A percentile compares a stretch with the other conserved stretches of the same genome.
Conservation (phyloP, 768 basidiomycete species). For the Suillus sp. region DNA sequence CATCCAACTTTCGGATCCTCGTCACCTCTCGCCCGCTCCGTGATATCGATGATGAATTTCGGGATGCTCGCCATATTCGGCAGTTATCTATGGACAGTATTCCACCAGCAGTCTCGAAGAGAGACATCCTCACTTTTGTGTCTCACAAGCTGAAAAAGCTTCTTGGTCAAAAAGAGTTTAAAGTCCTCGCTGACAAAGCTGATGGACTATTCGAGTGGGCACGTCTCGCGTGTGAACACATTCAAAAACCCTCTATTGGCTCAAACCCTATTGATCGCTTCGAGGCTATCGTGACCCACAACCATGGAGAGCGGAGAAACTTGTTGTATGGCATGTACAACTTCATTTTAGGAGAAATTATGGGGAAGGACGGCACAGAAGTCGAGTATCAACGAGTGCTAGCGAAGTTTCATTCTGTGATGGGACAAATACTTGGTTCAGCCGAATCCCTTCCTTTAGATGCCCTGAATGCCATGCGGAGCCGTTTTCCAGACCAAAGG, state of each 20-base stretch:
- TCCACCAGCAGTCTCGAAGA: background rate
- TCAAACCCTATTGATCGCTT: background rate
- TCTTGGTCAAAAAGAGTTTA: background rate
- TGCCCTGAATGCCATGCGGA: slow-evolving; percentile 1
- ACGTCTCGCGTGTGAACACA: slow-evolving; percentile 11
- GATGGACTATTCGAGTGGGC: slow-evolving; percentile 16
- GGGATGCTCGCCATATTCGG: background rate
- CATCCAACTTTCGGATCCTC: slow-evolving; percentile 14
- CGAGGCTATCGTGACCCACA: background rate
- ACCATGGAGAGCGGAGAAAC: background rate
- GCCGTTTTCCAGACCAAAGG: background rate
- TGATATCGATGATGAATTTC: background rate
- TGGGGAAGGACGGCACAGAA: background rate
- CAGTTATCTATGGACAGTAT: slow-evolving; percentile 1
- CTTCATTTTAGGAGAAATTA: background rate
- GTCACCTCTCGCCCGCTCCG: slow-evolving; percentile 16
- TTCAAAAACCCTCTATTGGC: background rate
- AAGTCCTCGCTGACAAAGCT: background rate
- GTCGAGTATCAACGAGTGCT: background rate
- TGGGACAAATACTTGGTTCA: slow-evolving; percentile 4
- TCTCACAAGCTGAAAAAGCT: background rate
- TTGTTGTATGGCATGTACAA: slow-evolving; percentile 3
- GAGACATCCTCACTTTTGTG: background rate
- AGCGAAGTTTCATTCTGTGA: slow-evolving; percentile 6
- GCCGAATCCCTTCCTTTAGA: background rate